Percentiles rank a stretch among this genome's conserved stretches.
phyloP scores from a whole-genome alignment of 2,329 filamentous ascomycete species.

The Cladosporium halotolerans region DNA sequence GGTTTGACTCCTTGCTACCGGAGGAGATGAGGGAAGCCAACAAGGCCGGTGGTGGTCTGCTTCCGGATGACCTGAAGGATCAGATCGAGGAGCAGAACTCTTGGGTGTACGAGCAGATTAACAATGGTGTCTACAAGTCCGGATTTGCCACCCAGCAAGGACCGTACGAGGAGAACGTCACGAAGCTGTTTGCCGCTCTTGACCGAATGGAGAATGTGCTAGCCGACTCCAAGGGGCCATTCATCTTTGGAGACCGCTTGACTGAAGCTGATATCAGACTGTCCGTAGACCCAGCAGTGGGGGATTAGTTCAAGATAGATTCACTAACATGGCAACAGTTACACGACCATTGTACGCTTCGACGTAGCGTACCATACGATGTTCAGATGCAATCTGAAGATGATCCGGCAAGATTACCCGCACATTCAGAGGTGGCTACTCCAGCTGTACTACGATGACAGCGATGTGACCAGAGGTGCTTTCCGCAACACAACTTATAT shows the following conservation, averaged over 20 bases:
- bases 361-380: conserved; percentile 79
- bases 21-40: conserved; percentile 50
- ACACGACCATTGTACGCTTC: conserved; percentile 66
- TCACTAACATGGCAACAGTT: conserved; percentile 13
- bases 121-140: conserved; percentile 49
- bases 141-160: conserved; percentile 81
- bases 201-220: conserved; percentile 72
- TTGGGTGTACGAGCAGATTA: conserved; percentile 67
- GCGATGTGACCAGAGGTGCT: conserved; percentile 35
- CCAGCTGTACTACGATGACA: conserved; percentile 43
- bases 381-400: conserved; percentile 66
- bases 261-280: conserved; percentile 80
- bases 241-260: conserved; percentile 65
- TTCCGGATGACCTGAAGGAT: conserved; percentile 56
- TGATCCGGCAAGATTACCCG: conserved; percentile 56
- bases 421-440: conserved; percentile 42
- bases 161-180: conserved; percentile 72
- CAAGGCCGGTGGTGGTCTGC: conserved; percentile 54
- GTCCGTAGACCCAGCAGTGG: conserved; percentile 30
- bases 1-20: conserved; percentile 59
- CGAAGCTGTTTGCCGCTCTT: conserved; percentile 66
- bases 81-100: conserved; percentile 71
- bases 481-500: conserved; percentile 43
- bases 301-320: conserved; percentile 9
- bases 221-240: conserved; percentile 48